Base-by-base conservation (phyloP, 148 eudicot genomes). In the Silene latifolia region DNA sequence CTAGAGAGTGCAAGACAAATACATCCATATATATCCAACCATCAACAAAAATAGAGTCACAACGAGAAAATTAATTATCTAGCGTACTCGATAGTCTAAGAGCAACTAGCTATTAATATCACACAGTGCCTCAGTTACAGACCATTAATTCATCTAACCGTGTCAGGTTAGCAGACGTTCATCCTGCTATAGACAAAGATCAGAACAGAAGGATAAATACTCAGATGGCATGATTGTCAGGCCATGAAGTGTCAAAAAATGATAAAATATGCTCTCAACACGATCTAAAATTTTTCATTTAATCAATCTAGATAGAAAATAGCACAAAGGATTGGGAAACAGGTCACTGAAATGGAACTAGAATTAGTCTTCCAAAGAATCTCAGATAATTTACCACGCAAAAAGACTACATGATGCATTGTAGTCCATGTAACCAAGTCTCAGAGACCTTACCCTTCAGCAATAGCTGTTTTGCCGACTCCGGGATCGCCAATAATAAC, bases 401-500 rank as follows among this genome's bases (percentile, higher is more conserved):
- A 46, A n/a, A 17, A 11, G 32, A 44, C 24, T 21, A 61, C 19
- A 14, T n/a, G 35, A 20, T 5, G 18, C 5, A 44, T n/a, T 14
- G 10, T 25, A 23, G 9, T 15, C 17, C 23, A 42, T 62, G 61
- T 57, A 35, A 23, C 48, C 5, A 19, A 29, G 47, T 47, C 20
- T 20, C 18, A 17, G 18, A 4, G 46, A 75, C 23, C 78, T 29
- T 90, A 96, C 99, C 99, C 99, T 89, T 96, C 99, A 15, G 93
- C 99, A 68, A 96, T 96, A 54, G 99, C 99, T 63, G 99, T 96
- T 89, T 96, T 96, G 48, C 99, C 99, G 19, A 96, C 99, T 47
- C 99, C 99, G 66, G 99, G 99, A 76, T 96, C 99, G 71, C 99
- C 99, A 86, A 96, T 96, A 74, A 96, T 92, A 27, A 96, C 98